Evolutionary conservation across 2,329 filamentous ascomycete species (phyloP).

Genomic region (Bipolaris gigantea): DNA sequence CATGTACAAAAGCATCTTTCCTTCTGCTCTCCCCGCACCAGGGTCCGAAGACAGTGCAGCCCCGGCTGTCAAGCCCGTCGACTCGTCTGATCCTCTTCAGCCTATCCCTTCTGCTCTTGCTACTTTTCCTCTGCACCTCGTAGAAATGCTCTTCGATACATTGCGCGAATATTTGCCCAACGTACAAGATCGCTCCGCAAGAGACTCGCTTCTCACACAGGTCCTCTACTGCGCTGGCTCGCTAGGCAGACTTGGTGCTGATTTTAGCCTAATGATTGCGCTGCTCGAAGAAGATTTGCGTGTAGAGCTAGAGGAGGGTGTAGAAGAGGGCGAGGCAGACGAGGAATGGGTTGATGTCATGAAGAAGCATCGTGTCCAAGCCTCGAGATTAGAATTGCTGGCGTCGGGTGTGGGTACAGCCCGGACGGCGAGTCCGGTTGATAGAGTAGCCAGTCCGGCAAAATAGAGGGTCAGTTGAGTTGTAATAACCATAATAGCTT

Average conservation of each 20-base stretch:
- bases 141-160: constrained; percentile 78
- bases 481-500: not conserved
- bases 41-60: constrained; percentile 30
- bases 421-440: constrained; percentile 24
- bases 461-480: not conserved
- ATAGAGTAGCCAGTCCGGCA: constrained; percentile 4
- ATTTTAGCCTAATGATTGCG: constrained; percentile 88
- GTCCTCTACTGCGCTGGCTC: constrained; percentile 92
- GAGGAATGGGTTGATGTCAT: constrained; percentile 87
- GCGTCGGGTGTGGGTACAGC: constrained; percentile 48
- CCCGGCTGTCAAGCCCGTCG: constrained; percentile 26
- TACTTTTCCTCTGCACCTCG: constrained; percentile 81
- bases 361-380: constrained; percentile 81
- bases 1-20: constrained; percentile 90
- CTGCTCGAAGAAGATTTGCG: constrained; percentile 53
- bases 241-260: constrained; percentile 83
- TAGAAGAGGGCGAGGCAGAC: constrained; percentile 42
- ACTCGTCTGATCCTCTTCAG: constrained; percentile 43
- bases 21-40: constrained; percentile 55
- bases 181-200: constrained; percentile 74
- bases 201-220: constrained; percentile 88
- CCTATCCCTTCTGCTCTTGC: constrained; percentile 75
- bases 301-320: constrained; percentile 49
- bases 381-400: constrained; percentile 69
- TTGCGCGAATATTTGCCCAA: constrained; percentile 77